Evolutionary conservation across 163 green algal genomes (phyloP).

Genomic region (Scenedesmus sp.): DNA sequence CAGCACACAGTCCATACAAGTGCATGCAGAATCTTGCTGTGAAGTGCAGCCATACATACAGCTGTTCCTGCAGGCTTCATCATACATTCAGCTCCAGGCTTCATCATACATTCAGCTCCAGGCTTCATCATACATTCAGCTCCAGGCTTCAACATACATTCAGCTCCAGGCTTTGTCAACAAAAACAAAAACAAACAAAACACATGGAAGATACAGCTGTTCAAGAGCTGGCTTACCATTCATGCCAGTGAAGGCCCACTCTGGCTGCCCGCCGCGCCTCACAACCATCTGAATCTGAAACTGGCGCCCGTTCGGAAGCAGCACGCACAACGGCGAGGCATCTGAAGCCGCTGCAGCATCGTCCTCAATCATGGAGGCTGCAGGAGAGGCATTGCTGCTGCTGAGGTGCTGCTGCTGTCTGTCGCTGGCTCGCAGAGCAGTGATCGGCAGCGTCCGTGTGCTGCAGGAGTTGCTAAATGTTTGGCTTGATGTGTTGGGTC

Average conservation of each 20-base stretch:
- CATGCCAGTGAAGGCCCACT: slow-evolving; percentile 10
- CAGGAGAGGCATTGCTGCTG: not conserved
- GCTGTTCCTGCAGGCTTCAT: too few species aligned
- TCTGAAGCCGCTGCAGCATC: not conserved
- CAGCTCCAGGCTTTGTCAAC: not conserved
- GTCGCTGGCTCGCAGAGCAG: not conserved
- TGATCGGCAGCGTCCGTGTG: not conserved
- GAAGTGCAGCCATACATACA: too few species aligned
- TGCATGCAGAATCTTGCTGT: too few species aligned
- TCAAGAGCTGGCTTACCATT: not conserved
- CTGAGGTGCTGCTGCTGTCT: not conserved
- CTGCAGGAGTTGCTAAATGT: not conserved
- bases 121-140: too few species aligned
- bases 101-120: too few species aligned
- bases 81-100: too few species aligned
- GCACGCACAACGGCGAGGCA: not conserved
- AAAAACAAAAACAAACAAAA: not conserved
- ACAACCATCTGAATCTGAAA: slow-evolving; percentile 34
- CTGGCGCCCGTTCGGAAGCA: not conserved
- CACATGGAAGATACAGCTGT: not conserved
- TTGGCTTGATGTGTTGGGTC: not conserved
- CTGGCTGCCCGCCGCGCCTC: slow-evolving; percentile 11
- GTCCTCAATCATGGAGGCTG: not conserved
- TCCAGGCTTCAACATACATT: too few species aligned
- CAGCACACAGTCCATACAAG: too few species aligned